Evolutionary conservation across 1,139 yeast genomes (phyloP).

Genomic region (Fermentozyma sake): DNA sequence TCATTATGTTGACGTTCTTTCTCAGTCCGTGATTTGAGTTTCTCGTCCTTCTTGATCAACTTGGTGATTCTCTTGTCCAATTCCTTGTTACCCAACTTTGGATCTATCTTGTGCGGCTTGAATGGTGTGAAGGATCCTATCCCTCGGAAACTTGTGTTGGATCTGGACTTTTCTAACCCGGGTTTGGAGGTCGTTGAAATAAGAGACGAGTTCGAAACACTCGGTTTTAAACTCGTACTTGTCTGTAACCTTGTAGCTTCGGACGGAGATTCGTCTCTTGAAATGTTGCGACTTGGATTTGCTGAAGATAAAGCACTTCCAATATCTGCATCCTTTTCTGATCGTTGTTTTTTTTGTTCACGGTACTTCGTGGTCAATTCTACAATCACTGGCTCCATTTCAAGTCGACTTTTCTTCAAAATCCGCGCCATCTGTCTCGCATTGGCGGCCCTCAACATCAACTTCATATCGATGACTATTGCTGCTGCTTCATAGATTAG

Average conservation of each 20-base stretch:
- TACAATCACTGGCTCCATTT: slow-evolving; percentile 19
- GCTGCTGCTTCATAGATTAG: slow-evolving; percentile 58
- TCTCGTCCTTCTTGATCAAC: slow-evolving; percentile 28
- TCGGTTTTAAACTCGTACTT: slow-evolving; percentile 3
- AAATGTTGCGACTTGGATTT: no score
- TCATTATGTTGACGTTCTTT: slow-evolving; percentile 15
- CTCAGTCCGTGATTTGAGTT: slow-evolving; percentile 18
- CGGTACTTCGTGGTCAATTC: slow-evolving; percentile 15
- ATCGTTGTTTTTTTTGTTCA: slow-evolving; percentile 9
- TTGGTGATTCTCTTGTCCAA: slow-evolving; percentile 29
- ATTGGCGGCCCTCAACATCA: slow-evolving; percentile 59
- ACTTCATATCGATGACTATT: slow-evolving; percentile 57
- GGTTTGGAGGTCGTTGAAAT: neutral
- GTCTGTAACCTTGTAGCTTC: no score
- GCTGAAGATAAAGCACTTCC: no score
- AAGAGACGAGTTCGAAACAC: slow-evolving; percentile 7
- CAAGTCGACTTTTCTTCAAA: slow-evolving; percentile 32
- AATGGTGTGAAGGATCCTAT: slow-evolving; percentile 27
- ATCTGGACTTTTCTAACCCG: slow-evolving; percentile 18
- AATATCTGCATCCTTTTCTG: no score
- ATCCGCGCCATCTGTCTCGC: slow-evolving; percentile 53
- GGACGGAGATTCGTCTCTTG: no score
- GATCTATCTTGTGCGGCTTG: slow-evolving; percentile 20
- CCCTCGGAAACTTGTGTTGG: slow-evolving; percentile 23
- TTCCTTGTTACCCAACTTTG: slow-evolving; percentile 21